Conservation (phyloP, 805 yeast genomes). For the Candida nonsorbophila region DNA sequence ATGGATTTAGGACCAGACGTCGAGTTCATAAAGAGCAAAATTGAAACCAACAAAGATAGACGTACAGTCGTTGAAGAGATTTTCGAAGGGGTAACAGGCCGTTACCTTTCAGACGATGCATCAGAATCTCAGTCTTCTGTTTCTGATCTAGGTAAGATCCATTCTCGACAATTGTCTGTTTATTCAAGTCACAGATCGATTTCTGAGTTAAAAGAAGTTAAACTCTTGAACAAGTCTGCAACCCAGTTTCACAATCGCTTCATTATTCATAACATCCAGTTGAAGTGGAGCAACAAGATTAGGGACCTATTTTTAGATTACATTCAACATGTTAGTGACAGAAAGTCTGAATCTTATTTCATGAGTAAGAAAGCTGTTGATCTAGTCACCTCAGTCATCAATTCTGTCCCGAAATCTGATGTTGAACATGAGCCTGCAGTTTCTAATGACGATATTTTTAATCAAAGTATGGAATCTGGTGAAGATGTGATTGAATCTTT, state of each 20-base stretch:
- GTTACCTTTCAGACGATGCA: slow-evolving; percentile 2
- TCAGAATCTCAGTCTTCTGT: slow-evolving; percentile 4
- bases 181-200: slow-evolving; percentile 24
- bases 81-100: slow-evolving; percentile 15
- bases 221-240: slow-evolving; percentile 15
- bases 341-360: slow-evolving; percentile 38
- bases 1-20: slow-evolving; percentile 4
- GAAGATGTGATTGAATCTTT: slow-evolving; percentile 41
- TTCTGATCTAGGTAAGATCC: slow-evolving; percentile 3
- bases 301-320: slow-evolving; percentile 63
- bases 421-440: slow-evolving; percentile 12
- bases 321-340: slow-evolving; percentile 38
- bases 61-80: slow-evolving; percentile 19
- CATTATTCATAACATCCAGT: slow-evolving; percentile 62
- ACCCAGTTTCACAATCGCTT: slow-evolving; percentile 60
- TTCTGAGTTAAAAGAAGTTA: slow-evolving; percentile 19
- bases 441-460: slow-evolving; percentile 14
- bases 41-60: slow-evolving; percentile 13
- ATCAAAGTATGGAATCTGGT: slow-evolving; percentile 14
- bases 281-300: slow-evolving; percentile 73
- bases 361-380: slow-evolving; percentile 47
- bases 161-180: slow-evolving; percentile 17
- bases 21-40: slow-evolving; percentile 3
- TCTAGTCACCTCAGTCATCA: slow-evolving; percentile 38
- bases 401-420: slow-evolving; percentile 4